Percentiles rank a stretch among this genome's conserved stretches.
These are phyloP conservation scores for Arthrobotrys entomopaga DNA, from an alignment of 2,329 filamentous ascomycete genomes.

Conservation along the genomic window DNA sequence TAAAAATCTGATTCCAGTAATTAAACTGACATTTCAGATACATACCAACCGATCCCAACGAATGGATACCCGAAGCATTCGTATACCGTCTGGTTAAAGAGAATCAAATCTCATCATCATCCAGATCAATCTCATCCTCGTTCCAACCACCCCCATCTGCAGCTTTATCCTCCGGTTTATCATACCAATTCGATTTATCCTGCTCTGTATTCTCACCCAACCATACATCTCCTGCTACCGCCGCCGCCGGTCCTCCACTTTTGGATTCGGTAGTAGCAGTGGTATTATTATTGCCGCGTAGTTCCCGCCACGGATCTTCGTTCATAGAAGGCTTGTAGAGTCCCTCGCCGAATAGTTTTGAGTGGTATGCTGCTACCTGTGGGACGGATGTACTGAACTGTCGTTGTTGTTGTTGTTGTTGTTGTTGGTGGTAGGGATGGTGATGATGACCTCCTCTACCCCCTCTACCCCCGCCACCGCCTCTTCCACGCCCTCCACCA, in stretches of 20 bases:
- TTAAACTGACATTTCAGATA: no score
- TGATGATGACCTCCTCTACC: constrained; percentile 22
- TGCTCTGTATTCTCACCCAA: constrained; percentile 11
- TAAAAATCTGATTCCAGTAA: no score
- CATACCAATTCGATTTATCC: constrained; percentile 24
- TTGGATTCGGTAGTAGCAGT: no score
- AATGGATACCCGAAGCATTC: not conserved
- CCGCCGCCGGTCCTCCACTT: not conserved
- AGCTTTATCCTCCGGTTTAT: constrained; percentile 43
- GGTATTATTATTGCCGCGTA: not conserved
- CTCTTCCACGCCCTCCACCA: not conserved
- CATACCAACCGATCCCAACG: no score
- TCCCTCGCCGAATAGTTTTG: constrained; percentile 37
- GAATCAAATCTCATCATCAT: constrained; percentile 20
- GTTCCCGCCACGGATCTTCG: constrained; percentile 35
- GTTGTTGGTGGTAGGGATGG: constrained; percentile 27
- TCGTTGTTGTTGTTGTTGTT: constrained; percentile 25
- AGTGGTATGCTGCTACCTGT: constrained; percentile 19
- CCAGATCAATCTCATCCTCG: constrained; percentile 48
- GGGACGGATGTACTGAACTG: constrained; percentile 2
- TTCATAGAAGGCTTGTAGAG: constrained; percentile 50
- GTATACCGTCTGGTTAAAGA: no score
- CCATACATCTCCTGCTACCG: constrained; percentile 22
- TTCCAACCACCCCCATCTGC: constrained; percentile 46
- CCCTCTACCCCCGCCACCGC: constrained; percentile 8